phyloP scores from a whole-genome alignment of 2,329 filamentous ascomycete species.

The Sclerotinia borealis region DNA sequence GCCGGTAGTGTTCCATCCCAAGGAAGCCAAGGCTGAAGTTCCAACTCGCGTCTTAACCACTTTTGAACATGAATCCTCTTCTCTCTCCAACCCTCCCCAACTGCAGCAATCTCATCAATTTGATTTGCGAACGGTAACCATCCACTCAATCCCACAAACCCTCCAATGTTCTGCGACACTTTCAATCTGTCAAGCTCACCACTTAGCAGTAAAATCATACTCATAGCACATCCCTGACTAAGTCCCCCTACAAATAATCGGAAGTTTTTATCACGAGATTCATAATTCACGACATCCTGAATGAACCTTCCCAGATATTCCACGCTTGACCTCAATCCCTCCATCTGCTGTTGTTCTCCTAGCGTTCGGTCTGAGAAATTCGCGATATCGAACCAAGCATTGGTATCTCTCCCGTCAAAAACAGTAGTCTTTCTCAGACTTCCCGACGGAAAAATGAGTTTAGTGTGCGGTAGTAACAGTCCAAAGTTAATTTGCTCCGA shows the following conservation, averaged over 20 bases:
- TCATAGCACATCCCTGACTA: slow-evolving; percentile 25
- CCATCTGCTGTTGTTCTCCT: slow-evolving; percentile 12
- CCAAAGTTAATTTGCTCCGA: slow-evolving; percentile 33
- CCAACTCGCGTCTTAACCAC: background rate
- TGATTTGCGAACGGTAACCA: slow-evolving; percentile 25
- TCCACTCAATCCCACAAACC: slow-evolving; percentile 23
- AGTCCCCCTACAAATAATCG: slow-evolving; percentile 21
- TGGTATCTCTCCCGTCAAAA: slow-evolving; percentile 17
- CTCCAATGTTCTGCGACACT: slow-evolving; percentile 8
- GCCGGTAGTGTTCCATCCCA: background rate
- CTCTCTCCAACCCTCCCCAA: background rate
- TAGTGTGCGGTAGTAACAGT: slow-evolving; percentile 12
- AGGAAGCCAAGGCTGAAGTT: background rate
- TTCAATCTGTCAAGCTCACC: slow-evolving; percentile 13
- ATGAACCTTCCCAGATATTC: slow-evolving; percentile 17
- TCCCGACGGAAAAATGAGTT: slow-evolving; percentile 25
- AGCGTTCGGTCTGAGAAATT: slow-evolving; percentile 23
- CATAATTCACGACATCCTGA: slow-evolving; percentile 7
- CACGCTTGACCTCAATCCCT: slow-evolving; percentile 16
- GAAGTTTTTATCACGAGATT: background rate
- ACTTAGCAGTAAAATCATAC: slow-evolving; percentile 17
- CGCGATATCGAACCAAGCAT: slow-evolving; percentile 30
- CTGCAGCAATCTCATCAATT: slow-evolving; percentile 3
- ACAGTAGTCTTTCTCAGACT: slow-evolving; percentile 17
- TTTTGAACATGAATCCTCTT: background rate